Evolutionary conservation across 768 basidiomycete species (phyloP).

Genomic region (Serpula lacrymans): DNA sequence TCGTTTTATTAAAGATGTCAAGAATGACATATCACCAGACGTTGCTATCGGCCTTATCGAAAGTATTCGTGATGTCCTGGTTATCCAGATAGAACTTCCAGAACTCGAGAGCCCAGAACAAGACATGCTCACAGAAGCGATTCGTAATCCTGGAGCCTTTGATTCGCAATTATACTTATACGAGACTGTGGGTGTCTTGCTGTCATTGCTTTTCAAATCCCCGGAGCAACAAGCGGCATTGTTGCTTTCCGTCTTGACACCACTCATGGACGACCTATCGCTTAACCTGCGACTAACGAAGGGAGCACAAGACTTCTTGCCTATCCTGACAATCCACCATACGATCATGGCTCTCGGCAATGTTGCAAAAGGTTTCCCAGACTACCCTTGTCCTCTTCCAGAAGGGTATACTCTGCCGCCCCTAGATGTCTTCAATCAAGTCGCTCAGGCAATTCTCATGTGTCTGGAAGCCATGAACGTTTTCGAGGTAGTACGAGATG

Average conservation of each 20-base stretch:
- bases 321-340: conserved; percentile 90
- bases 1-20: conserved; percentile 83
- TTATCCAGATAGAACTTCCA: conserved; percentile 72
- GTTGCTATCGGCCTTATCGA: conserved; percentile 71
- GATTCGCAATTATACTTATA: conserved; percentile 93
- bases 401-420: conserved; percentile 68
- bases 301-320: conserved; percentile 61
- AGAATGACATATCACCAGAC: conserved; percentile 70
- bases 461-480: conserved; percentile 86
- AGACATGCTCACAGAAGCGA: conserved; percentile 77
- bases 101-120: conserved; percentile 70
- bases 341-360: conserved; percentile 92
- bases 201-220: conserved; percentile 67
- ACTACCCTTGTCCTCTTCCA: conserved; percentile 69
- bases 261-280: conserved; percentile 73
- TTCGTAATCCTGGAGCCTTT: conserved; percentile 68
- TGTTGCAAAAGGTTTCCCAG: conserved; percentile 95
- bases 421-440: conserved; percentile 75
- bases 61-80: conserved; percentile 72
- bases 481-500: conserved; percentile 85
- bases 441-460: conserved; percentile 83
- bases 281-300: conserved; percentile 52
- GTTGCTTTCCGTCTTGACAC: conserved; percentile 75
- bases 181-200: conserved; percentile 84
- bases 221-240: conserved; percentile 67